Base-by-base conservation (phyloP, 495 filamentous ascomycete species). In the Penicillium manginii region DNA sequence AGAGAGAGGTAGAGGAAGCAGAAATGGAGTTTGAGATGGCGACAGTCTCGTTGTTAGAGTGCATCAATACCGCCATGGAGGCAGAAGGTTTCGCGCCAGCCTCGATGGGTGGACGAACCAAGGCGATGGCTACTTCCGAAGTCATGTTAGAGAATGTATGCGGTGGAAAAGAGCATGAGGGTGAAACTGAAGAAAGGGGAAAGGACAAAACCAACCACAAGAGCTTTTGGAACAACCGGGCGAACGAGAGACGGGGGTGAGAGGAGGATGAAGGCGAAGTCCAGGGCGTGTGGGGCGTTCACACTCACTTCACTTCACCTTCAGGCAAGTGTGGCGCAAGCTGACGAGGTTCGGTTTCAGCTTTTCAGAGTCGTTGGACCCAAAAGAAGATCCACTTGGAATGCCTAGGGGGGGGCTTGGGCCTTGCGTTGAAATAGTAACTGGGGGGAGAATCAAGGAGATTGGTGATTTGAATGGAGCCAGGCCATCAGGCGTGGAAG, bases 101-200 rank as follows among this genome's bases (percentile, higher is more conserved):
- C 67, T 69, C 68, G 50, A 64, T 63, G 48, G 68, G 67, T 65
- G 67, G 71, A 67, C 63, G 74, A 69, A 69, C 62, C 60, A 93
- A 80, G 2, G 89, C 83, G 31, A 90, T 74, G 43, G 88, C 78
- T 54, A 94, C 70, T 21, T 87, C 78, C 15, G 86, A 88, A 23
- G 87, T 86, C 55, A 96, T 81, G 40, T 91, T 84, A 67, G 83
- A 67, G 83, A 83, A 60, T 91, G 90, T 5, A 79, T 71, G 64
- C 88, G 83, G 9, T 11, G 89, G 76, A 32, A 31, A 54, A 21
- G 15, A 43, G 40, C 12, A 43, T 17, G 40, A n/a, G 40, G 39
- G 15, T 5, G n/a, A 21, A 49, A 5, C 35, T 37, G 26, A 43
- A 15, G 35, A 51, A 32, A 35, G 31, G 22, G 59, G 21, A 53